Evolutionary conservation across 192 early-diverging fungal genomes (phyloP).

Genomic region (Linnemannia hyalina): DNA sequence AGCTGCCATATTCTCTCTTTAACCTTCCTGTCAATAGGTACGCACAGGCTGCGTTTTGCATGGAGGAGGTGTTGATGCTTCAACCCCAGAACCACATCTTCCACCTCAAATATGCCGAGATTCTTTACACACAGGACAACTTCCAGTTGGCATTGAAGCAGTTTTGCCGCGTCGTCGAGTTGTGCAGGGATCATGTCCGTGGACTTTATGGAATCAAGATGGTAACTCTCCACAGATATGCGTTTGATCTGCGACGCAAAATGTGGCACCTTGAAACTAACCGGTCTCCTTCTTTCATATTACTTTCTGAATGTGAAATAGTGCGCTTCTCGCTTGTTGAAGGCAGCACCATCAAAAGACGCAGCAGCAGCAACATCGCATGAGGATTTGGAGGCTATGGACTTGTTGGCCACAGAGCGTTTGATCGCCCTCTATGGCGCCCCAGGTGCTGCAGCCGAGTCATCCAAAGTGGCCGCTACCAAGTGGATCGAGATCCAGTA

Average conservation of each 20-base stretch:
- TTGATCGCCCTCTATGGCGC: slow-evolving; percentile 43
- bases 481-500: slow-evolving; percentile 51
- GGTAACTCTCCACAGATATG: slow-evolving; percentile 41
- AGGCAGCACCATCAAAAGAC: slow-evolving; percentile 44
- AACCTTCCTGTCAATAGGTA: slow-evolving; percentile 56
- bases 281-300: not conserved
- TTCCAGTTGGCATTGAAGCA: slow-evolving; percentile 84
- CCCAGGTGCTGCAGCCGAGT: slow-evolving; percentile 6
- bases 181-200: slow-evolving; percentile 86
- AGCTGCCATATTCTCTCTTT: too few species aligned
- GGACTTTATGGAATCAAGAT: slow-evolving; percentile 90
- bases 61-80: slow-evolving; percentile 92
- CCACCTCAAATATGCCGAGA: slow-evolving; percentile 92
- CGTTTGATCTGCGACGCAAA: not conserved
- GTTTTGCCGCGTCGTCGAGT: slow-evolving; percentile 89
- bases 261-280: not conserved
- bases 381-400: slow-evolving; percentile 49
- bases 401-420: slow-evolving; percentile 50
- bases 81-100: slow-evolving; percentile 89
- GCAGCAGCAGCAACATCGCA: slow-evolving; percentile 37
- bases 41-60: slow-evolving; percentile 89
- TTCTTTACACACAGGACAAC: slow-evolving; percentile 80
- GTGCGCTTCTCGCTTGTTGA: slow-evolving; percentile 51
- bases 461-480: slow-evolving; percentile 30
- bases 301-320: not conserved